These are phyloP conservation scores for Penicillium sp. DNA, from an alignment of 2,329 filamentous ascomycete species.

Conservation along the genomic window DNA sequence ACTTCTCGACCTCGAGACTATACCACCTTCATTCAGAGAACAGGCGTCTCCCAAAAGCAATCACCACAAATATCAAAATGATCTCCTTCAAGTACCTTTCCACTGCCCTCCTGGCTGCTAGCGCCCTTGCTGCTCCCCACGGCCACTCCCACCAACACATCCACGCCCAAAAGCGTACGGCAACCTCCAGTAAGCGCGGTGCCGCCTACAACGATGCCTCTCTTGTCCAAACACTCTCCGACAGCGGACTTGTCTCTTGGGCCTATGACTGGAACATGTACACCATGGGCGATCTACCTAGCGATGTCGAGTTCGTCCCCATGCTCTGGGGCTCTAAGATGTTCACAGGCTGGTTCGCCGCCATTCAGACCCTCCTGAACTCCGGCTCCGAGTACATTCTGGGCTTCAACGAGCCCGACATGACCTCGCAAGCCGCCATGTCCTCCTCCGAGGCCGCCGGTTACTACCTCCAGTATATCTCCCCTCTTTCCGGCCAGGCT, in stretches of 20 bases:
- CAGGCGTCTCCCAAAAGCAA: slow-evolving; percentile 20
- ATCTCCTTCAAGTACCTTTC: slow-evolving; percentile 43
- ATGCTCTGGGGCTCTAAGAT: slow-evolving; percentile 51
- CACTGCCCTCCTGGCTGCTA: slow-evolving; percentile 40
- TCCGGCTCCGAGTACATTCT: slow-evolving; percentile 45
- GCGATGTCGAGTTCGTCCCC: slow-evolving; percentile 48
- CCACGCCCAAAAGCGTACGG: slow-evolving; percentile 24
- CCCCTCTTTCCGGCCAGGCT: slow-evolving; percentile 41
- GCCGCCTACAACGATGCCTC: slow-evolving; percentile 47
- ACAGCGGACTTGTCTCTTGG: slow-evolving; percentile 42
- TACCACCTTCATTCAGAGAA: slow-evolving; percentile 27
- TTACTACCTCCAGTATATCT: slow-evolving; percentile 45
- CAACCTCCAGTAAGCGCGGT: slow-evolving; percentile 33
- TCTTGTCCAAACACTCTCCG: slow-evolving; percentile 38
- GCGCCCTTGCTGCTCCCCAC: slow-evolving; percentile 39
- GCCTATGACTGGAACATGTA: slow-evolving; percentile 52
- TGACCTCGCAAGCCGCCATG: slow-evolving; percentile 44
- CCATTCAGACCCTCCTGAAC: slow-evolving; percentile 40
- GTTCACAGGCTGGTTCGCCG: slow-evolving; percentile 41
- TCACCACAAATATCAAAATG: slow-evolving; percentile 36
- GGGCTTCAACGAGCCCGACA: slow-evolving; percentile 55
- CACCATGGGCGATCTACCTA: slow-evolving; percentile 35
- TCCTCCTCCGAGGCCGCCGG: slow-evolving; percentile 41
- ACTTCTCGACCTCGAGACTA: slow-evolving; percentile 24
- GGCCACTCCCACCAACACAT: slow-evolving; percentile 13